Evolutionary conservation across 2,329 filamentous ascomycete genomes (phyloP).

Genomic region (Colletotrichum karsti): DNA sequence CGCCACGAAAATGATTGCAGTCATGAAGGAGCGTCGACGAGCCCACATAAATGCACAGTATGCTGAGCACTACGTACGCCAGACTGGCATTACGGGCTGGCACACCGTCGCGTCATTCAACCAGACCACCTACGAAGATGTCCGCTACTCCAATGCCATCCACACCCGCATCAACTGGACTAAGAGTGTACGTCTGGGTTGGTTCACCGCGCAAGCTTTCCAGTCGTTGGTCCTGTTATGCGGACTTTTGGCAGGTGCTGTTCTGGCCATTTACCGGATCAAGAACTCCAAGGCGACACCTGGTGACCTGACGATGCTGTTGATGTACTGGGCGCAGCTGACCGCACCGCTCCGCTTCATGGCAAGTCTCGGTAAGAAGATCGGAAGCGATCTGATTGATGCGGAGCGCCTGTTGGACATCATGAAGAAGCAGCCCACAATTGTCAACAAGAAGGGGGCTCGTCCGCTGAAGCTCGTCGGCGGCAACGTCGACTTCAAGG

Average conservation of each 20-base stretch:
- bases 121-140: constrained; percentile 64
- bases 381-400: constrained; percentile 65
- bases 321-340: constrained; percentile 80
- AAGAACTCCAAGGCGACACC: constrained; percentile 66
- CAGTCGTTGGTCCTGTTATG: constrained; percentile 68
- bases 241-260: constrained; percentile 72
- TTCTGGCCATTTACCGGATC: constrained; percentile 72
- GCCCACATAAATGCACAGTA: constrained; percentile 62
- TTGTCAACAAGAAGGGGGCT: constrained; percentile 61
- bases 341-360: constrained; percentile 78
- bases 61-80: constrained; percentile 63
- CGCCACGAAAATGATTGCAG: constrained; percentile 59
- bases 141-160: constrained; percentile 61
- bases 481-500: constrained; percentile 62
- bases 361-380: constrained; percentile 61
- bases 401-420: constrained; percentile 66
- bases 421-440: constrained; percentile 64
- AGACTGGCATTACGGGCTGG: constrained; percentile 66
- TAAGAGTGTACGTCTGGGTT: constrained; percentile 23
- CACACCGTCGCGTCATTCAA: constrained; percentile 68
- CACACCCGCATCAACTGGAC: constrained; percentile 27
- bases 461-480: constrained; percentile 58
- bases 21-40: constrained; percentile 57
- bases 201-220: constrained; percentile 27
- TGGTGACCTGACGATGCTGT: constrained; percentile 74